phyloP scores from a whole-genome alignment of 495 filamentous ascomycete species.

The Neurospora tetrasperma region DNA sequence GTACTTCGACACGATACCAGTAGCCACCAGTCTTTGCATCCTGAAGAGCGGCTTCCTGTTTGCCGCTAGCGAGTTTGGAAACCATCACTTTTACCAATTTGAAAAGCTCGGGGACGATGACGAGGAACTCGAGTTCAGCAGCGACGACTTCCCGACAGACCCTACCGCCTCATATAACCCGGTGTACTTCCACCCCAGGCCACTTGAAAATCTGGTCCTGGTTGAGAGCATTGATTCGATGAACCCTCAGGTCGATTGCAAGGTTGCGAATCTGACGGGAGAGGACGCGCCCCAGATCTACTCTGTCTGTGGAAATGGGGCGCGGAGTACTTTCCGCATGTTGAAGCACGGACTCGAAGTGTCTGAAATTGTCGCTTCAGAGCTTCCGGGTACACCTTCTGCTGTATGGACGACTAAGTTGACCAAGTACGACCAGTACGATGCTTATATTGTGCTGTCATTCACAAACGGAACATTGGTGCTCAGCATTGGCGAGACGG shows the following conservation, averaged over 20 bases:
- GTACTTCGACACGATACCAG: constrained; percentile 93
- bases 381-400: constrained; percentile 73
- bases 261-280: constrained; percentile 75
- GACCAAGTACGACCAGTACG: constrained; percentile 69
- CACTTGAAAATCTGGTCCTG: constrained; percentile 69
- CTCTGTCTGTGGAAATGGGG: constrained; percentile 77
- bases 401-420: constrained; percentile 94
- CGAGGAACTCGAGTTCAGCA: constrained; percentile 74
- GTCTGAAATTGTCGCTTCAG: constrained; percentile 85
- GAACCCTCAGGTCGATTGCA: constrained; percentile 84
- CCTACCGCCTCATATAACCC: constrained; percentile 56
- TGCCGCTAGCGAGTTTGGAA: constrained; percentile 83
- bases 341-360: constrained; percentile 89
- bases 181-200: constrained; percentile 73
- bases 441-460: constrained; percentile 64
- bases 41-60: constrained; percentile 94
- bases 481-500: constrained; percentile 88
- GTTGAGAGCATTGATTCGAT: constrained; percentile 81
- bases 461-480: constrained; percentile 67
- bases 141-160: constrained; percentile 72
- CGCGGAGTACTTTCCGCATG: constrained; percentile 79
- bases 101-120: constrained; percentile 96
- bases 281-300: constrained; percentile 98
- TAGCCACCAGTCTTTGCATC: constrained; percentile 78
- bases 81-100: constrained; percentile 94